Evolutionary conservation across 352 stramenopile genomes (phyloP).

Genomic region (Globisporangium radiosum): DNA sequence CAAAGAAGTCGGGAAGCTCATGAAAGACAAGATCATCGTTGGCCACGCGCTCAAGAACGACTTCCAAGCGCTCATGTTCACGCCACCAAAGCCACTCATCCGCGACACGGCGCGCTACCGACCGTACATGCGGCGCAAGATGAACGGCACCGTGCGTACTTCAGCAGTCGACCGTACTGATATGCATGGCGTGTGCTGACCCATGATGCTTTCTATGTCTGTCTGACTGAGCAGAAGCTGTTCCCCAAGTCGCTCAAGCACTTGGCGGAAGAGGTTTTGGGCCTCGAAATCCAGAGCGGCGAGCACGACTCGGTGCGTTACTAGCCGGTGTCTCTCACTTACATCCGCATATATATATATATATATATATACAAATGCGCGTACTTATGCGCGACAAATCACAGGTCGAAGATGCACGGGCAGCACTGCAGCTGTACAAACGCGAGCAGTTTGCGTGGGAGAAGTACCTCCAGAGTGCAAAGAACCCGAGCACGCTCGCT

Average conservation of each 20-base stretch:
- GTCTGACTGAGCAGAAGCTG: constrained; percentile 50
- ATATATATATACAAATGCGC: too few species aligned
- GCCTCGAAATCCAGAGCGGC: constrained; percentile 63
- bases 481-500: constrained; percentile 40
- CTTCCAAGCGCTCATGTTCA: constrained; percentile 85
- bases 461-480: constrained; percentile 71
- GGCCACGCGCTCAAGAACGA: constrained; percentile 82
- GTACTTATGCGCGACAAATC: not conserved
- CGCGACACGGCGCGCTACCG: constrained; percentile 81
- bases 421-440: constrained; percentile 76
- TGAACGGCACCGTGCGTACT: constrained; percentile 66
- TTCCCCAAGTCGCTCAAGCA: constrained; percentile 79
- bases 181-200: not conserved
- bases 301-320: constrained; percentile 80
- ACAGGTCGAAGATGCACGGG: constrained; percentile 73
- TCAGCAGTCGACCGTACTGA: not conserved
- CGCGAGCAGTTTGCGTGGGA: constrained; percentile 80
- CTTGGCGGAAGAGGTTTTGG: constrained; percentile 62
- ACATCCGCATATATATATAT: too few species aligned
- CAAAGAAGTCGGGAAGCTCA: constrained; percentile 74
- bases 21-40: constrained; percentile 79
- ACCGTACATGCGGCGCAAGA: constrained; percentile 82
- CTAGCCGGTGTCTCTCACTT: not conserved
- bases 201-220: not conserved
- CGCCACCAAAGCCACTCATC: constrained; percentile 67